Evolutionary conservation across 768 basidiomycete species (phyloP), one percentile per base, ranked within the genome.

Genomic region (Lentinus brumalis): DNA sequence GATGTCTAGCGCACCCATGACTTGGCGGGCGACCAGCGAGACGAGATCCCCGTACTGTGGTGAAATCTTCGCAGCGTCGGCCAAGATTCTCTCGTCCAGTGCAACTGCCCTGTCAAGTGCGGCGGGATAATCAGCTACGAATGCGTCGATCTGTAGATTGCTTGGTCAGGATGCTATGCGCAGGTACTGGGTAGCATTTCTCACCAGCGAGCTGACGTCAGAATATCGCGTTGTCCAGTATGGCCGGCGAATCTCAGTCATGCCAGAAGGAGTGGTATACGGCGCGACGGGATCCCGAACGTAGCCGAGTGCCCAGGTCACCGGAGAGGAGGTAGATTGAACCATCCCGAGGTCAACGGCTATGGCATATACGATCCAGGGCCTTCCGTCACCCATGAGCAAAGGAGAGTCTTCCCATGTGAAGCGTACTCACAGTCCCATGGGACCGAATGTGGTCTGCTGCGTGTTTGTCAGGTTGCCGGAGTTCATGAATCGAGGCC

Each of bases 251-350:
- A 45, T n/a, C 30, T 70, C 56, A 0, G 35, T 15, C 8, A 26
- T 31, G 1, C 67, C 66, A 10, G 35, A 26, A 0, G 65, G 21
- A 0, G 53, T 60, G 21, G 54, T 65, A 42, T 67, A 73, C 41
- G 56, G 53, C 41, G 72, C 50, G 3, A 64, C 65, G 5, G 68
- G 69, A 38, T 74, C 66, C 7, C 69, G 59, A 1, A 68, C 56
- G 46, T 62, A 63, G 2, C 73, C 71, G 8, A 74, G 51, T 0
- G 68, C 47, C 69, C 70, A 73, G 5, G 70, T 65, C 14, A 68
- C 58, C 1, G 73, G 64, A 3, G 38, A 35, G 11, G 60, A 38
- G 1, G 67, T 68, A 12, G 51, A 42, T 21, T 35, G 45, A 29
- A 71, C 66, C 5, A 2, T 53, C 1, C 73, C 72, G 1, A 73